Evolutionary conservation across 345 rosid genomes (phyloP).

Genomic region (Pistacia atlantica): DNA sequence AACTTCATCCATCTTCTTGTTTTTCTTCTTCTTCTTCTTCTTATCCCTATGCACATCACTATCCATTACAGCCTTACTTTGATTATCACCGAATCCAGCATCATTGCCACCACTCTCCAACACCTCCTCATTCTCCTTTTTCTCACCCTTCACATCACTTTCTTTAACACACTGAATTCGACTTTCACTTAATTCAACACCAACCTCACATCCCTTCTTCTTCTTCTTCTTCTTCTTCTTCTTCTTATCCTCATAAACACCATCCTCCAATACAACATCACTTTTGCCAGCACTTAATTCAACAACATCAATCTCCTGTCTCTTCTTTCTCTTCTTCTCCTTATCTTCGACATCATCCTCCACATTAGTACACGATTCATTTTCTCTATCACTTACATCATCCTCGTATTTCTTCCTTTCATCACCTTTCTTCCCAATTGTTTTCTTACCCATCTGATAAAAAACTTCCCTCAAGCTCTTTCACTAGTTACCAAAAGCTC

Average conservation of each 20-base stretch:
- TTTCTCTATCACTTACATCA: not conserved
- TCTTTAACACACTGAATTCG: not conserved
- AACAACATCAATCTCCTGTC: not conserved
- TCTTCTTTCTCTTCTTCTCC: not conserved
- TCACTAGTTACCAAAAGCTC: not conserved
- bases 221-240: slow-evolving; percentile 3
- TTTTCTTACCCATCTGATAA: slow-evolving; percentile 13
- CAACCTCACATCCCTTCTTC: slow-evolving; percentile 22
- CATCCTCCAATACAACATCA: not conserved
- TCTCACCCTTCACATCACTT: not conserved
- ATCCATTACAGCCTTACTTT: not conserved
- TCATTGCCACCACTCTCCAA: not conserved
- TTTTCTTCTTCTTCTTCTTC: slow-evolving; percentile 16
- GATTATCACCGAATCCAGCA: not conserved
- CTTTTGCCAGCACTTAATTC: not conserved
- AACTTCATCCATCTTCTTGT: not conserved
- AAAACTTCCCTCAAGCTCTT: not conserved
- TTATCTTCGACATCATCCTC: not conserved
- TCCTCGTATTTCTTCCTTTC: not conserved
- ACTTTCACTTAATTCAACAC: not conserved
- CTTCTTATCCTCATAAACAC: slow-evolving; percentile 3
- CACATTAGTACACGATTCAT: slow-evolving; percentile 8
- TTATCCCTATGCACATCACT: not conserved
- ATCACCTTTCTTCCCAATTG: not conserved
- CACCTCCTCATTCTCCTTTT: not conserved